A percentile compares a stretch with the other conserved stretches of the same genome.
Conservation (phyloP, 2,329 filamentous ascomycete genomes). For the Allantophomopsis cytisporea region DNA sequence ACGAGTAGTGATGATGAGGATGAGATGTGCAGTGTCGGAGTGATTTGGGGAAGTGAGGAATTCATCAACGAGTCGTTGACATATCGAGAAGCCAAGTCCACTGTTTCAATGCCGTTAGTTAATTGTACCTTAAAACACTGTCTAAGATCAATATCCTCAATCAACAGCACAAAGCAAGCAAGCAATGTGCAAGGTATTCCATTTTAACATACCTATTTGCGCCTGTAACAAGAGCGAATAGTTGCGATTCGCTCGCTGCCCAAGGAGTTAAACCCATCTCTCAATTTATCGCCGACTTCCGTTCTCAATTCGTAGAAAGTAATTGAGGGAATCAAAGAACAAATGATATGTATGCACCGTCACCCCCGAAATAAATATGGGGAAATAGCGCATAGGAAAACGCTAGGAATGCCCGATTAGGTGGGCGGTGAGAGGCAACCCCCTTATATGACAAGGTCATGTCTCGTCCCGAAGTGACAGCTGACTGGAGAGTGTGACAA, state of each 20-base stretch:
- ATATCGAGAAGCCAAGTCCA: slow-evolving; percentile 75
- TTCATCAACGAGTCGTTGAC: slow-evolving; percentile 77
- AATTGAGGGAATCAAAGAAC: too few species aligned
- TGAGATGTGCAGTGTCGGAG: slow-evolving; percentile 53
- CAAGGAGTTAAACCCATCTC: too few species aligned
- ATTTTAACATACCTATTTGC: slow-evolving; percentile 58
- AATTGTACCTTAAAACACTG: slow-evolving; percentile 1
- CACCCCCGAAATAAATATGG: too few species aligned
- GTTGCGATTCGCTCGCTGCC: slow-evolving; percentile 17
- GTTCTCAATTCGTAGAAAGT: too few species aligned
- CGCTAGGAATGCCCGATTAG: too few species aligned
- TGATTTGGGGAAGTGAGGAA: slow-evolving; percentile 61
- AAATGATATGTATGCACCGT: too few species aligned
- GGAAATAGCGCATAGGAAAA: too few species aligned
- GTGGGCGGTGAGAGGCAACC: too few species aligned
- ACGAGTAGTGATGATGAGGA: slow-evolving; percentile 76
- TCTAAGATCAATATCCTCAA: slow-evolving; percentile 1
- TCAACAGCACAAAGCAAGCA: background rate
- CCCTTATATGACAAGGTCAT: too few species aligned
- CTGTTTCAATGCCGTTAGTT: slow-evolving; percentile 33
- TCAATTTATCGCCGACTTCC: too few species aligned
- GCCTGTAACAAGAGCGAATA: slow-evolving; percentile 65
- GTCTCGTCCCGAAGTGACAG: too few species aligned
- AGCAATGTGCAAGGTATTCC: slow-evolving; percentile 2
- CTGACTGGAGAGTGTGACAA: too few species aligned